Evolutionary conservation across 352 stramenopile genomes (phyloP).

Genomic region (Pythium folliculosum): DNA sequence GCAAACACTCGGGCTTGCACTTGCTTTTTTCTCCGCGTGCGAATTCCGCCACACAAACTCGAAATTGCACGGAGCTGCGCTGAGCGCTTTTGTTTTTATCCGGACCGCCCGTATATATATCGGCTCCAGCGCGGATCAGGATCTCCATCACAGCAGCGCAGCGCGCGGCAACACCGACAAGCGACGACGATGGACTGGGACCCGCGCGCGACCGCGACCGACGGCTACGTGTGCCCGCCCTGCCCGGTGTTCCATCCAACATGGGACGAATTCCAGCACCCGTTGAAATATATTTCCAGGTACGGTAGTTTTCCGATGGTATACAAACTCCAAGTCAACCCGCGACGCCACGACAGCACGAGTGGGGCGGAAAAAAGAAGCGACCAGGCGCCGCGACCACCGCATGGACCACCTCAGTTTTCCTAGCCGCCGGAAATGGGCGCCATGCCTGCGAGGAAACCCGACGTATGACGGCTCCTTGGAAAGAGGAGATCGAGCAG

Average conservation of each 20-base stretch:
- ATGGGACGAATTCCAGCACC: constrained; percentile 86
- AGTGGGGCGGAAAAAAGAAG: constrained; percentile 21
- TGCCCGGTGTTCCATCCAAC: constrained; percentile 89
- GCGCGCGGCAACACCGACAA: neutral
- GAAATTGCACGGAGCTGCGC: neutral
- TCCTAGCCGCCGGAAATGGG: neutral
- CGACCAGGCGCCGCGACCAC: constrained; percentile 6
- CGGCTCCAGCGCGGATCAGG: neutral
- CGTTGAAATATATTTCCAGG: constrained; percentile 93
- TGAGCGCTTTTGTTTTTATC: neutral
- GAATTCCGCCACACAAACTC: constrained; percentile 22
- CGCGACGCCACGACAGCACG: constrained; percentile 8
- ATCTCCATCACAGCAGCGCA: neutral
- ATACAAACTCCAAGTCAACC: constrained; percentile 34
- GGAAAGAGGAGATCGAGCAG: constrained; percentile 18
- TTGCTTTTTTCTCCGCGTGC: constrained; percentile 24
- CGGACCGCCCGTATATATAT: constrained; percentile 14
- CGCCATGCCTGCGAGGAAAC: neutral
- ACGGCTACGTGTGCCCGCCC: constrained; percentile 82
- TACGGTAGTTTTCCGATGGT: constrained; percentile 51
- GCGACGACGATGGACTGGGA: constrained; percentile 67
- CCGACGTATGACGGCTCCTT: constrained; percentile 24
- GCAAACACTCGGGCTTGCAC: neutral
- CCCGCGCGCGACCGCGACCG: constrained; percentile 42
- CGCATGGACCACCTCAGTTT: neutral